Conservation (phyloP, 495 filamentous ascomycete genomes). For the Podospora pseudocomata region DNA sequence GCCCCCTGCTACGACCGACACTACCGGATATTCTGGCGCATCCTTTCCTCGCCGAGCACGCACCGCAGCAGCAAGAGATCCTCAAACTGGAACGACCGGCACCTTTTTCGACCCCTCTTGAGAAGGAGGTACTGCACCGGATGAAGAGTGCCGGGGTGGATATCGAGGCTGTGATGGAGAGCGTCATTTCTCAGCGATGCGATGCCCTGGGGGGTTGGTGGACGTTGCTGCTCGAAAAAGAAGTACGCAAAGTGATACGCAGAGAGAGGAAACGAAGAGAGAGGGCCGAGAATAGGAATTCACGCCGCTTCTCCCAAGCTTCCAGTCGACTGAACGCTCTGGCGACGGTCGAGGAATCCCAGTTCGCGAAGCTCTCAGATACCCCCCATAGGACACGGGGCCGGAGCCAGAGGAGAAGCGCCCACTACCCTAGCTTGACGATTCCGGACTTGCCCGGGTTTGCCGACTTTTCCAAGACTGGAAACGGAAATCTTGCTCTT, state of each 20-base stretch:
- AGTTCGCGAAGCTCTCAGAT: conserved; percentile 35
- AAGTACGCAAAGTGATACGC: conserved; percentile 81
- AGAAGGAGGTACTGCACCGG: conserved; percentile 85
- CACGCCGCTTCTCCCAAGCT: conserved; percentile 77
- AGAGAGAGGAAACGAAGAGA: conserved; percentile 83
- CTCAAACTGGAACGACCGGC: conserved; percentile 78
- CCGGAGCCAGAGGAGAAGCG: conserved; percentile 49
- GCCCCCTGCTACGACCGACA: conserved; percentile 77
- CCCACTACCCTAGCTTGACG: conserved; percentile 46
- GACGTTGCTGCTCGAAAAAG: conserved; percentile 91
- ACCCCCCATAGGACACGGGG: conserved; percentile 57
- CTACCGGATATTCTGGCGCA: conserved; percentile 86
- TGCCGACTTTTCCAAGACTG: conserved; percentile 52
- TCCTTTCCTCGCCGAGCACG: conserved; percentile 84
- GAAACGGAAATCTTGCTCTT: conserved; percentile 28
- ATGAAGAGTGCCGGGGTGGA: conserved; percentile 96
- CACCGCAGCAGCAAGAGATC: conserved; percentile 85
- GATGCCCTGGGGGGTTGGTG: conserved; percentile 94
- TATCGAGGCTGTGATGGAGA: conserved; percentile 90
- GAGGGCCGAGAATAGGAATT: conserved; percentile 69
- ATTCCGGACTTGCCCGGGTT: conserved; percentile 67
- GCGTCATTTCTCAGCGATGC: conserved; percentile 84
- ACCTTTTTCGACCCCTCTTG: conserved; percentile 81
- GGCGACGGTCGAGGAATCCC: conserved; percentile 71
- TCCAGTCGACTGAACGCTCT: conserved; percentile 79